Conservation (phyloP, 305 asterid species). For the Caryopteris hybrid region DNA sequence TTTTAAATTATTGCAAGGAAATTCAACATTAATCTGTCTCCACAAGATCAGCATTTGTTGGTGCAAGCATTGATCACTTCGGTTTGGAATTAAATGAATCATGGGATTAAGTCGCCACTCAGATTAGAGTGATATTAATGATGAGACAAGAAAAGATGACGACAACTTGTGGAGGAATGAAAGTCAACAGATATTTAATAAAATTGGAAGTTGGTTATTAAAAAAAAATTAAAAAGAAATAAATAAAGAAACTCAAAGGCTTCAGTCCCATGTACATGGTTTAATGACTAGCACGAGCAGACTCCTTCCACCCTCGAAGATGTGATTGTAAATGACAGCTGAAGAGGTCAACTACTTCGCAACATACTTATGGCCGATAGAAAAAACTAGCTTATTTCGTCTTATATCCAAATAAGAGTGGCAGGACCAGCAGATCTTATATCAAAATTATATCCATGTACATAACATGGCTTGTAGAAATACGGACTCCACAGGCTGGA, state of each 20-base stretch:
- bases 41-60: constrained; percentile 8
- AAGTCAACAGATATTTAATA: background rate
- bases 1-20: background rate
- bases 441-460: background rate
- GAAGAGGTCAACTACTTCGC: background rate
- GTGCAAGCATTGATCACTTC: background rate
- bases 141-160: background rate
- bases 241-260: background rate
- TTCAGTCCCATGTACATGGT: background rate
- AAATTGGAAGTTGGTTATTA: background rate
- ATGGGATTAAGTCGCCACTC: background rate
- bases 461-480: no score
- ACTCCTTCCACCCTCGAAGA: background rate
- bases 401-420: background rate
- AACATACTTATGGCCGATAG: background rate
- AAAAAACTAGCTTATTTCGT: no score
- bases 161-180: background rate
- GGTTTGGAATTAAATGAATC: background rate
- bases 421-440: background rate
- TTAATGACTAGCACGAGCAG: constrained; percentile 2
- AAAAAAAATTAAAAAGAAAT: background rate
- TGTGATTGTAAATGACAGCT: background rate
- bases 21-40: background rate
- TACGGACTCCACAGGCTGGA: constrained; percentile 11
- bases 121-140: background rate